phyloP scores from a whole-genome alignment of 495 filamentous ascomycete species.

The Penicillium canescens region DNA sequence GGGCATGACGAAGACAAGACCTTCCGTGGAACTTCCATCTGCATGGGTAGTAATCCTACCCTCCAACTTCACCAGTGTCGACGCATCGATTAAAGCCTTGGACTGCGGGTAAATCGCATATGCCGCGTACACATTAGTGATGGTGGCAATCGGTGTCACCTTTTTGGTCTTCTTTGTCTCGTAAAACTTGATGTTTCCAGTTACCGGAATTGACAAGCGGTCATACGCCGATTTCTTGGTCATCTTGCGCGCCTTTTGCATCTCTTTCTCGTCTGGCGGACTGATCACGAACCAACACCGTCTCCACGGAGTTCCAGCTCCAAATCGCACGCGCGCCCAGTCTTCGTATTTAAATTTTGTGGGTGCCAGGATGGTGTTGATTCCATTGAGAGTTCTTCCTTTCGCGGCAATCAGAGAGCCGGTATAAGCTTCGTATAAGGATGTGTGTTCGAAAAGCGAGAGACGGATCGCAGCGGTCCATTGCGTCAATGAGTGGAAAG shows the following conservation, averaged over 20 bases:
- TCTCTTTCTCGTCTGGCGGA: constrained; percentile 90
- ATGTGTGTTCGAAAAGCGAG: constrained; percentile 91
- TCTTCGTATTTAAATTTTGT: constrained; percentile 76
- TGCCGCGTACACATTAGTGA: constrained; percentile 86
- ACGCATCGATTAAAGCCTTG: constrained; percentile 89
- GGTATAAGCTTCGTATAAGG: constrained; percentile 94
- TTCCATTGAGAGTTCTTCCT: constrained; percentile 83
- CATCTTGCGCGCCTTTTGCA: constrained; percentile 77
- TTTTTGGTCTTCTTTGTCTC: constrained; percentile 95
- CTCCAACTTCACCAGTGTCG: constrained; percentile 92
- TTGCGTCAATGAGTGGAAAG: constrained; percentile 86
- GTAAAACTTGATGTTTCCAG: constrained; percentile 92
- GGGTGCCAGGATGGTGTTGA: constrained; percentile 80
- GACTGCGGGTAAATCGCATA: constrained; percentile 96
- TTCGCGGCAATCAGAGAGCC: constrained; percentile 95
- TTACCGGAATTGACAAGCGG: constrained; percentile 62
- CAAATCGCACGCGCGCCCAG: constrained; percentile 95
- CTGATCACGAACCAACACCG: constrained; percentile 94
- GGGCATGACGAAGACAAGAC: constrained; percentile 97
- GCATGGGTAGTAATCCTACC: constrained; percentile 85
- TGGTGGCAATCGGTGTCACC: constrained; percentile 81
- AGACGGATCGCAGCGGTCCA: constrained; percentile 96
- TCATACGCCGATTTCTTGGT: constrained; percentile 89
- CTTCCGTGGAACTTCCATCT: constrained; percentile 73
- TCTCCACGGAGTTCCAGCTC: constrained; percentile 93